Evolutionary conservation across 768 basidiomycete species (phyloP).

Genomic region (Lanmaoa pseudosensibilis): DNA sequence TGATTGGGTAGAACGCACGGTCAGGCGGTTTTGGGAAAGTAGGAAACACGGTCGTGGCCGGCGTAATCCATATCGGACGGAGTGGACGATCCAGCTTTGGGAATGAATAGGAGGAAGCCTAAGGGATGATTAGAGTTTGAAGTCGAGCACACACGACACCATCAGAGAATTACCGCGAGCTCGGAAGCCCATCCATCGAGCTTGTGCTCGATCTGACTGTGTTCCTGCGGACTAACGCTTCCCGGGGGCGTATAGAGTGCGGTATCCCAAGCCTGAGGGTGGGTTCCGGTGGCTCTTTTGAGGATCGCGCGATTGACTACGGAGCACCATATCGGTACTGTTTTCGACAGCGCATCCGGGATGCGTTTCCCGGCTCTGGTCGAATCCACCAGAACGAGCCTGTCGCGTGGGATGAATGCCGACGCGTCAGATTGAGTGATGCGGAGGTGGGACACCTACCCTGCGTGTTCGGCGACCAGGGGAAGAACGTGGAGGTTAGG

Average conservation of each 20-base stretch:
- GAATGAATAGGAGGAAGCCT: conserved; percentile 74
- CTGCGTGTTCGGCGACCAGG: conserved; percentile 49
- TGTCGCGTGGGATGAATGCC: conserved; percentile 27
- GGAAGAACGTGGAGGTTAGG: conserved; percentile 81
- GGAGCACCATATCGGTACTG: conserved; percentile 92
- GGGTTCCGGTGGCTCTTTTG: conserved; percentile 2
- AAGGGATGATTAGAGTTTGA: background rate
- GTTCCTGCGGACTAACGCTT: conserved; percentile 72
- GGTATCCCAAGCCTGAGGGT: conserved; percentile 48
- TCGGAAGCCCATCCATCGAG: conserved; percentile 69
- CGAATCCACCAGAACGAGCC: conserved; percentile 86
- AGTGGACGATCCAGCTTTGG: conserved; percentile 64
- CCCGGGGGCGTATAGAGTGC: conserved; percentile 70
- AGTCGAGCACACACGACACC: background rate
- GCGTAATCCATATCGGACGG: conserved; percentile 87
- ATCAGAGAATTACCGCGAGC: conserved; percentile 50
- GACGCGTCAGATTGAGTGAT: background rate
- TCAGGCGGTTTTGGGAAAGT: conserved; percentile 24
- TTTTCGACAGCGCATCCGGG: conserved; percentile 92
- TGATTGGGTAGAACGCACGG: conserved; percentile 58
- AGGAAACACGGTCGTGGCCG: conserved; percentile 57
- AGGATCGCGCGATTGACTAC: conserved; percentile 72
- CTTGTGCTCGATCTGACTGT: conserved; percentile 66
- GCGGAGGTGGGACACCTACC: conserved; percentile 43
- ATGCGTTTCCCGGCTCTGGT: conserved; percentile 91